These are phyloP conservation scores for Penicillium silybi DNA, from an alignment of 495 filamentous ascomycete species.

Conservation along the genomic window DNA sequence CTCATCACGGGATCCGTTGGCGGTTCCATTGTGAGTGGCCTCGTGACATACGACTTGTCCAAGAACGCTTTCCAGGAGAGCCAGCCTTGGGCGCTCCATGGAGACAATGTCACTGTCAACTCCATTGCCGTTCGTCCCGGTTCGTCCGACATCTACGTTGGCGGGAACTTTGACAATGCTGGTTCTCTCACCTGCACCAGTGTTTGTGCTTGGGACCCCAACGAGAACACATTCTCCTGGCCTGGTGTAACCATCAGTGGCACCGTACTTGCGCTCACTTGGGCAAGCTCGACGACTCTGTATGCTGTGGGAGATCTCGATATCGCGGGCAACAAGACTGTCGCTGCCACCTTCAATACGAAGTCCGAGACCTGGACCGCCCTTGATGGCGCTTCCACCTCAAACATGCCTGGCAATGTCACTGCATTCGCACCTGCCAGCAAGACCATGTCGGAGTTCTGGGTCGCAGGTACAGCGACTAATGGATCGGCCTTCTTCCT, in stretches of 20 bases:
- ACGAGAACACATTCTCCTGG: conserved; percentile 68
- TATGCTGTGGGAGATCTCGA: conserved; percentile 74
- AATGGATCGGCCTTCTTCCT: conserved; percentile 73
- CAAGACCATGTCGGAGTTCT: conserved; percentile 63
- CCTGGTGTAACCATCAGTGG: conserved; percentile 68
- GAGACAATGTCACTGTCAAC: conserved; percentile 66
- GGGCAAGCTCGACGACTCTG: conserved; percentile 65
- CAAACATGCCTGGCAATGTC: conserved; percentile 70
- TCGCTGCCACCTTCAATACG: conserved; percentile 70
- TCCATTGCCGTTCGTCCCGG: conserved; percentile 64
- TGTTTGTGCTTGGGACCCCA: conserved; percentile 73
- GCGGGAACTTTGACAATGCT: conserved; percentile 73
- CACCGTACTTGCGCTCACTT: conserved; percentile 64
- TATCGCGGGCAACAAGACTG: conserved; percentile 58
- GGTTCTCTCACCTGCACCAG: conserved; percentile 78
- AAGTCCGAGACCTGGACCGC: conserved; percentile 58
- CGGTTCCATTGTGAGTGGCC: conserved; percentile 60
- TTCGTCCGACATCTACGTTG: conserved; percentile 75
- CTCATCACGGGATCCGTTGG: conserved; percentile 66
- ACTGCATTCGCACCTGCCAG: conserved; percentile 70
- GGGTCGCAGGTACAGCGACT: conserved; percentile 65
- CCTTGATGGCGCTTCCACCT: conserved; percentile 56
- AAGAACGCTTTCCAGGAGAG: conserved; percentile 50
- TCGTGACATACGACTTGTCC: conserved; percentile 74
- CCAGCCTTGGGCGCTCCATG: conserved; percentile 70